A percentile compares a stretch with the other conserved stretches of the same genome.
Evolutionary conservation across 768 basidiomycete species (phyloP).

Genomic region (Kwoniella botswanensis): DNA sequence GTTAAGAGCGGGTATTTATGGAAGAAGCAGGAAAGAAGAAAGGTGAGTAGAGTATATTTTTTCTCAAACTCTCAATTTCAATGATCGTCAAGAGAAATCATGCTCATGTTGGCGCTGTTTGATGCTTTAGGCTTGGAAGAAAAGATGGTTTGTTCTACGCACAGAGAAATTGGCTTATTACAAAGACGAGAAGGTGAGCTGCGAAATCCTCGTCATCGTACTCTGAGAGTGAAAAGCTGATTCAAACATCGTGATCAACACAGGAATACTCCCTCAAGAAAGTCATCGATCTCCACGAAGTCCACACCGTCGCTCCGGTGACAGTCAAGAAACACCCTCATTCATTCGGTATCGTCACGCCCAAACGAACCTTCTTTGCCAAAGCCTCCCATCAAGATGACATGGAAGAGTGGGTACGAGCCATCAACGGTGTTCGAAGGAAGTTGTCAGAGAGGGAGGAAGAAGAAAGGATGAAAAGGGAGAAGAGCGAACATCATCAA

Average conservation of each 20-base stretch:
- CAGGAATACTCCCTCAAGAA: conserved; percentile 87
- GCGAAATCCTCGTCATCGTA: not conserved
- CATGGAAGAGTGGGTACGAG: conserved; percentile 79
- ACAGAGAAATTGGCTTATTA: conserved; percentile 93
- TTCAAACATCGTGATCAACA: no score
- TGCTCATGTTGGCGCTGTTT: conserved; percentile 17
- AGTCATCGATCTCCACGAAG: conserved; percentile 80
- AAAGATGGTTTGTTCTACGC: conserved; percentile 95
- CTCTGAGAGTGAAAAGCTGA: no score
- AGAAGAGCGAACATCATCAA: conserved; percentile 26
- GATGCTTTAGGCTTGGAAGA: conserved; percentile 88
- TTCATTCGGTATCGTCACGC: conserved; percentile 89
- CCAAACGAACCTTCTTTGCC: conserved; percentile 86
- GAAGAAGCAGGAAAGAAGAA: conserved; percentile 97
- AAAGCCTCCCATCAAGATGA: conserved; percentile 76
- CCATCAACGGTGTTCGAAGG: conserved; percentile 77
- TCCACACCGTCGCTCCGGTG: conserved; percentile 87
- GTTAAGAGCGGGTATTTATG: conserved; percentile 91
- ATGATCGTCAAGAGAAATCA: no score
- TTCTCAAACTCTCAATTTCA: not conserved
- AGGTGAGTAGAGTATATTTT: conserved; percentile 65
- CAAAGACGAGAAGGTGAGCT: conserved; percentile 75
- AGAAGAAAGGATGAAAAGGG: conserved; percentile 27
- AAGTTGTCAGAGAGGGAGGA: conserved; percentile 62
- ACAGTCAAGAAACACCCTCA: conserved; percentile 85